Base-by-base conservation (phyloP, 2,329 filamentous ascomycete genomes). In the Curvularia eragrostidis region DNA sequence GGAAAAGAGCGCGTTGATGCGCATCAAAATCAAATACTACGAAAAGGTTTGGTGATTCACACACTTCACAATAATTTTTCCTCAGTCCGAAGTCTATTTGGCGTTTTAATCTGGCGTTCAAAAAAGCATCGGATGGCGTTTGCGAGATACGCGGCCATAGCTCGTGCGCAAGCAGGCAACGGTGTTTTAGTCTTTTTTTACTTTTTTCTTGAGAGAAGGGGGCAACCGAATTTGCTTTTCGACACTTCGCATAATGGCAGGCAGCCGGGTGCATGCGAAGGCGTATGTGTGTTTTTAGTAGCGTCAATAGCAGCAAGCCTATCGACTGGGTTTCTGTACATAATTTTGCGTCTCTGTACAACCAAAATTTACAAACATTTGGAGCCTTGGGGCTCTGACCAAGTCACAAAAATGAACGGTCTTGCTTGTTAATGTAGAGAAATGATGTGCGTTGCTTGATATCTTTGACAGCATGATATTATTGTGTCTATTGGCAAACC, bases 351-450 rank as follows among this genome's bases (percentile, higher is more conserved):
- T 48, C 53, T 50, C 39, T 56, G 64, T 60, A 66, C 55, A 65
- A 58, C 59, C 47, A 48, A 48, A 70, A 70, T 65, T 47, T 61
- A 67, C 58, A 59, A 62, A 48, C 23, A 61, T 67, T 65, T 68
- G 63, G 62, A 58, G 65, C 65, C 56, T 48, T 24, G 28, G 26
- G 15, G 50, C 44, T 38, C 44, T 18, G 30, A 39, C 23, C 48
- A 48, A 44, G n/a, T 47, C 23, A 30, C 28, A 3, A 30, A 41
- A 1, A 30, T 10, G 2, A 18, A 19, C 10, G 2, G 21, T 52
- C 5, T 28, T 34, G 42, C 18, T 48, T 28, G 18, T 13, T 3
- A 15, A n/a, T 19, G 28, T 36, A 28, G 36, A 32, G 52, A 23
- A 12, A 4, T 32, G n/a, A 42, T 10, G 34, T 30, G 32, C 41